Percentiles rank a stretch among this genome's conserved stretches.
Evolutionary conservation across 257 asterid species (phyloP).

Genomic region (Buddleja alternifolia): DNA sequence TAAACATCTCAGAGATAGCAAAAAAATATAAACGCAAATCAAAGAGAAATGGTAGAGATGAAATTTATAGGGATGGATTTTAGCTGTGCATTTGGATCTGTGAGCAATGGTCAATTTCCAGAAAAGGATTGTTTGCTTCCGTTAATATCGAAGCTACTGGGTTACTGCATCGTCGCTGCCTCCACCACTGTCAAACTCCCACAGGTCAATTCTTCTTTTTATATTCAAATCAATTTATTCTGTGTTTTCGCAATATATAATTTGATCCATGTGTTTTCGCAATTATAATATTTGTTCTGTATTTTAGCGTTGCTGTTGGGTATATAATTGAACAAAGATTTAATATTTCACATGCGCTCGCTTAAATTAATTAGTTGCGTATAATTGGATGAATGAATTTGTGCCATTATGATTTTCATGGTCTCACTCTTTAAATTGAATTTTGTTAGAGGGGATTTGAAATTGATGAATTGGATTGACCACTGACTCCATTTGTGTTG

Average conservation of each 20-base stretch:
- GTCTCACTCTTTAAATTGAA: neutral
- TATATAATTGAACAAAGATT: slow-evolving; percentile 14
- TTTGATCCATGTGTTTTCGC: slow-evolving; percentile 19
- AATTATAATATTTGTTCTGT: no score
- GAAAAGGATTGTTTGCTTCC: slow-evolving; percentile 95
- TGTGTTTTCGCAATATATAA: neutral
- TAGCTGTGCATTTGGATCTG: slow-evolving; percentile 80
- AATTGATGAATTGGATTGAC: neutral
- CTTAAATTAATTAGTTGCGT: neutral
- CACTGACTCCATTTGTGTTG: neutral
- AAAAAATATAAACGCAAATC: neutral
- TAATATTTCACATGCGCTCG: slow-evolving; percentile 26
- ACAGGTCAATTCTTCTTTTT: slow-evolving; percentile 53
- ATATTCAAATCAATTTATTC: neutral
- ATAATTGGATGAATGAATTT: neutral
- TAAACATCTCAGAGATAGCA: no score
- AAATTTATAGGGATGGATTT: slow-evolving; percentile 88
- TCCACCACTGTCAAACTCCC: slow-evolving; percentile 98
- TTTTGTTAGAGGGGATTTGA: slow-evolving; percentile 13
- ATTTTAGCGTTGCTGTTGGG: no score
- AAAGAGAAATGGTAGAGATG: slow-evolving; percentile 56
- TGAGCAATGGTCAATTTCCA: slow-evolving; percentile 77
- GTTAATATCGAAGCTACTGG: slow-evolving; percentile 80
- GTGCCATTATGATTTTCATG: neutral
- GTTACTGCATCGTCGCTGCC: slow-evolving; percentile 93